Base-by-base conservation (phyloP, 2,329 filamentous ascomycete genomes). In the Tolypocladium nubicola region DNA sequence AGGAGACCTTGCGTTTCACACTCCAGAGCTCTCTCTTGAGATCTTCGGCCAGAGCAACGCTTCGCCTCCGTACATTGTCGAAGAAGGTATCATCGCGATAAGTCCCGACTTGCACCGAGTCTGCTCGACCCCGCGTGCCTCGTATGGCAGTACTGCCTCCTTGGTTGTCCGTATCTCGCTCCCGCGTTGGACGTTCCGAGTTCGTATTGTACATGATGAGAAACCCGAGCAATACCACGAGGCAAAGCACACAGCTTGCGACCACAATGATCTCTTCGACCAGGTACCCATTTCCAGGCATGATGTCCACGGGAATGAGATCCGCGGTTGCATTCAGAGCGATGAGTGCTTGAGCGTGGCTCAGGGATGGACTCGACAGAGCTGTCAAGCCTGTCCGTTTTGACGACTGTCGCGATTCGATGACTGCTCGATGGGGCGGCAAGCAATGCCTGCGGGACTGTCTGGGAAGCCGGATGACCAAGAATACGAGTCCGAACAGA, bases 51-150 rank as follows among this genome's bases (percentile, higher is more conserved):
- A 67, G 49, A 5, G 63, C 65, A n/a, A 60, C 59, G 39, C 67
- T 68, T 57, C 59, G 64, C n/a, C 62, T 65, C 50, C 65, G 65
- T 39, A 69, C 57, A 47, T 57, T 64, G 37, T 61, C 52, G 45
- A 67, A 59, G 45, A 70, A 65, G 1, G 57, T 58, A 30, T 65
- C 59, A 37, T 67, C 63, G 23, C 60, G 56, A 61, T n/a, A 57
- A 8, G 23, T 58, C 54, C 11, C 41, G 38, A 38, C 59, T 52
- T n/a, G n/a, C 26, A 33, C 49, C 14, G 33, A 2, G 13, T 21
- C 49, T 33, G 10, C 30, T 37, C 33, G 49, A n/a, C 19, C 38
- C 38, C 38, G 14, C 6, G 38, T 19, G 38, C 38, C 38, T 39
- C 16, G 38, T 16, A 6, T 8, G 38, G 38, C 38, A 8, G 38